Base-by-base conservation (phyloP, 164 flowering plant genomes). In the Nymphaea thermarum region DNA sequence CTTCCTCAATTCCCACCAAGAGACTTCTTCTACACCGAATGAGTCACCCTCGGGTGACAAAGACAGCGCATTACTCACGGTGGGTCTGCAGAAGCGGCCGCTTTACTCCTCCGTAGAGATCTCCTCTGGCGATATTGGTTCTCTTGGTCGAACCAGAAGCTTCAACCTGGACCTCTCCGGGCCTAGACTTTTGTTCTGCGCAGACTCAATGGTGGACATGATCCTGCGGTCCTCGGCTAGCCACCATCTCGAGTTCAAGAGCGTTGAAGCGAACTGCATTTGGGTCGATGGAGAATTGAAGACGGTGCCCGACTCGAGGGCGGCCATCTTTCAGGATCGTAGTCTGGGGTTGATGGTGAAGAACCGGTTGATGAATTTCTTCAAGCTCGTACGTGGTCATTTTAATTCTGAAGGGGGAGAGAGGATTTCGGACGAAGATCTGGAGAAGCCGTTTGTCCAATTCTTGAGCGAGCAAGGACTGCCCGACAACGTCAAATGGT, bases 401-500 rank as follows among this genome's bases (percentile, higher is more conserved):
- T 71, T 84, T 66, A 74, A 61, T 43, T 64, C 60, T 3, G 71
- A 53, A 12, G 76, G 62, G 60, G 64, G 16, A 43, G 64, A 63
- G 43, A 77, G 70, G 77, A 83, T 93, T 62, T 80, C 89, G 0
- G 81, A 82, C 68, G 88, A 84, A 74, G 96, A 94, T 80, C 72
- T 94, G 84, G 93, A 88, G 73, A 84, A 79, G 57, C 93, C 96
- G 0, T 91, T 91, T 71, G 75, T 74, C 3, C 91, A 86, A 11
- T 90, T 83, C 79, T 81, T 94, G 82, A 66, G 55, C 4, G 90
- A 88, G 72, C 80, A 85, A 82, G 75, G 78, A 51, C 75, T 94
- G 83, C 88, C 99, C 3, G 73, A 73, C 5, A 88, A 87, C 84
- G 87, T 90, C 63, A 91, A 86, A 91, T 80, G 89, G 96, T 93